Base-by-base conservation (phyloP, 2,329 filamentous ascomycete genomes). In the Zarea fungicola region DNA sequence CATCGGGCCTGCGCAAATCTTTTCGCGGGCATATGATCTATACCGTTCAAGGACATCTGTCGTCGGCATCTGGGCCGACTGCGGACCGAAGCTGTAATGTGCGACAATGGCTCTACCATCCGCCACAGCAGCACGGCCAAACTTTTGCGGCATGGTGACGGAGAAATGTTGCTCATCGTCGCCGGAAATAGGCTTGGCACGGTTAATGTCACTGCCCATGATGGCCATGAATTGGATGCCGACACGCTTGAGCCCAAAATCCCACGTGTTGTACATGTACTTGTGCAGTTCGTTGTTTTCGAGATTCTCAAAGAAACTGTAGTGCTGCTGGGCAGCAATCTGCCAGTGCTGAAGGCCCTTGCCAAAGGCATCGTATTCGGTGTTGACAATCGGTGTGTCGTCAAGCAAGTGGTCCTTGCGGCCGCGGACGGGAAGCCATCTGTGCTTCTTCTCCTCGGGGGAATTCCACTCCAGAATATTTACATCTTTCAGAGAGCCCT, bases 1-100 rank as follows among this genome's bases (percentile, higher is more conserved):
- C 60, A 65, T 63, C 6, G 59, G 59, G 0, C 50, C 45, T 8
- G 49, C 42, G 51, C 78, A 82, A 14, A 78, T 68, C 19, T 68
- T 70, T 55, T 81, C 75, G 31, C 69, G 64, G 1, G 77, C 78
- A 60, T 75, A 80, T 2, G 69, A 66, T 13, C 70, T 67, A 57
- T 80, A 81, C 26, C 78, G 66, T 31, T 73, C 68, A 8, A 82
- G 61, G 14, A 81, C 63, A 55, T 82, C 77, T 0, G 78, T 80
- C 43, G 66, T 62, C n/a, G 70, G 67, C 48, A 80, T 63, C 5
- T 65, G 62, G 16, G 28, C 45, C 16, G 56, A 54, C 52, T 73
- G 68, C 7, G 65, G 66, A 10, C 62, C 65, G 47, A 76, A 76
- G 52, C 71, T 73, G 55, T 77, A 81, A 59, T 81, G 77, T 5